Evolutionary conservation across 768 basidiomycete species (phyloP).

Genomic region (Leccinum fibrillosum): DNA sequence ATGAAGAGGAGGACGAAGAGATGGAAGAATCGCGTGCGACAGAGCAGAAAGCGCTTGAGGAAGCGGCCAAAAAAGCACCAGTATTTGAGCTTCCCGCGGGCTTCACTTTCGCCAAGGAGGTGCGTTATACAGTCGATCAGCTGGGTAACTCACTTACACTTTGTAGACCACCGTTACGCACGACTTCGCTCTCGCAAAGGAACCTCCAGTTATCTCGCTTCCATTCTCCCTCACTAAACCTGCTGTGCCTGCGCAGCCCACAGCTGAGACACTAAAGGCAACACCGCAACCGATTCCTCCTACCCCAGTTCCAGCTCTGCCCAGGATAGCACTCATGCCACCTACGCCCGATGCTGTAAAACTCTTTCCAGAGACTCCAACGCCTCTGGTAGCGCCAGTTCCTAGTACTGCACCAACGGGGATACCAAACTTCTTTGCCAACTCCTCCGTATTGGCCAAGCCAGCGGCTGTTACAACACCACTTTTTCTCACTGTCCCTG

Average conservation of each 20-base stretch:
- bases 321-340: conserved; percentile 24
- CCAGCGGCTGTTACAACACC: conserved; percentile 19
- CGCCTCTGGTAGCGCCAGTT: conserved; percentile 2
- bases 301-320: conserved; percentile 11
- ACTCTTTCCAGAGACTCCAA: conserved; percentile 9
- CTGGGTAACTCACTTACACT: conserved; percentile 2
- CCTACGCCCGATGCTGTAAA: conserved; percentile 26
- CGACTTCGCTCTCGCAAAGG: conserved; percentile 47
- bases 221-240: conserved; percentile 62
- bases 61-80: conserved; percentile 53
- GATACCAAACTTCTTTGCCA: conserved; percentile 66
- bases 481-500: conserved; percentile 22
- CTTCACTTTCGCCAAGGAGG: conserved; percentile 67
- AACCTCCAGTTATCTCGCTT: conserved; percentile 60
- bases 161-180: conserved; percentile 36
- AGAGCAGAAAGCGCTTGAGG: conserved; percentile 49
- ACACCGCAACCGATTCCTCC: conserved; percentile 13
- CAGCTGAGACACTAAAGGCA: conserved; percentile 14
- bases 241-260: conserved; percentile 1
- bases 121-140: conserved; percentile 28
- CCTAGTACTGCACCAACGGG: conserved; percentile 11
- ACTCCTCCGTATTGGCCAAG: conserved; percentile 45
- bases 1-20: conserved; percentile 46
- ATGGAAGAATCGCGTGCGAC: conserved; percentile 39
- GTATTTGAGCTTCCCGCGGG: conserved; percentile 57